Conservation (phyloP, 768 basidiomycete species). For the Suillus discolor region DNA sequence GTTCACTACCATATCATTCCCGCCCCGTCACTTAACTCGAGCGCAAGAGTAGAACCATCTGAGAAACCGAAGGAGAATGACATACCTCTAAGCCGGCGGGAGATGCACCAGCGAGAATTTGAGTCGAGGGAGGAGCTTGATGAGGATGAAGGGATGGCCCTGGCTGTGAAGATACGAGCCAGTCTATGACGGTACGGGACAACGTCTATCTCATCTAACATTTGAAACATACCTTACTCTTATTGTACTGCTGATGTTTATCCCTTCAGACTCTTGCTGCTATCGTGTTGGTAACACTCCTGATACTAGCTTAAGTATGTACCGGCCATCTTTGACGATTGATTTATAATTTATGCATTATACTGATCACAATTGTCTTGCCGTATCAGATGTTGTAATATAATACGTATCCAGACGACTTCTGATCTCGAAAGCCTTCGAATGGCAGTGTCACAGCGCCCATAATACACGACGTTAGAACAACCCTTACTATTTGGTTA, state of each 20-base stretch:
- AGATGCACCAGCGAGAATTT: constrained; percentile 65
- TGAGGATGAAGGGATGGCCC: constrained; percentile 50
- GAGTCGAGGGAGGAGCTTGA: constrained; percentile 61
- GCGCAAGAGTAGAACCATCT: constrained; percentile 6
- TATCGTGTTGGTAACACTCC: not conserved
- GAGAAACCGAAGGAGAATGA: constrained; percentile 7
- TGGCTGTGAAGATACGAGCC: constrained; percentile 49
- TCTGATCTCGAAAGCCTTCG: not conserved
- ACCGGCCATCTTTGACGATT: not conserved
- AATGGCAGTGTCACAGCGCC: not conserved
- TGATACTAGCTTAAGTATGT: not conserved
- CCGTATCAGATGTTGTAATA: not conserved
- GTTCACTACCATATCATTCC: constrained; percentile 81
- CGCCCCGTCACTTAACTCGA: constrained; percentile 50
- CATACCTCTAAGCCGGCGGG: constrained; percentile 41
- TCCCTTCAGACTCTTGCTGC: not conserved
- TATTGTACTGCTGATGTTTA: not conserved
- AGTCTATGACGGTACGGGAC: constrained; percentile 32
- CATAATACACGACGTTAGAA: not conserved
- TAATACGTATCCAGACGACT: not conserved
- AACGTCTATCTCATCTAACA: not conserved
- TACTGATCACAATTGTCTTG: not conserved
- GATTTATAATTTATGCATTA: not conserved
- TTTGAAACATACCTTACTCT: not conserved
- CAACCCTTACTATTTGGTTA: not conserved